These are phyloP conservation scores for Linnemannia elongata DNA, from an alignment of 192 early-diverging fungal genomes.

Conservation along the genomic window DNA sequence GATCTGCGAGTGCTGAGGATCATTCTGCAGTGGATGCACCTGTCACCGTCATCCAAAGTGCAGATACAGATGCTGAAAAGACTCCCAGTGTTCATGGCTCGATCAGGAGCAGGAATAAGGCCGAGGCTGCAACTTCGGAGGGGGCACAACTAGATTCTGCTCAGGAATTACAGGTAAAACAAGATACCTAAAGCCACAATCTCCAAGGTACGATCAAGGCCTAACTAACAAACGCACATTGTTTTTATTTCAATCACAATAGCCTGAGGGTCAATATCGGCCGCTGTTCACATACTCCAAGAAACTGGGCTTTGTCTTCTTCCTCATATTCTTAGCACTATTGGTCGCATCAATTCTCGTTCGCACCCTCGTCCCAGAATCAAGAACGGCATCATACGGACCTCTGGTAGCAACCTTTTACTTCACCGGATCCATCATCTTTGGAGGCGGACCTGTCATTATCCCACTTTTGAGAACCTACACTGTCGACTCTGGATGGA, in stretches of 20 bases:
- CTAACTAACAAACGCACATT: background rate
- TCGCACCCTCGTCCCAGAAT: slow-evolving; percentile 19
- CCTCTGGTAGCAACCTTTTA: slow-evolving; percentile 66
- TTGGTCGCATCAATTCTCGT: slow-evolving; percentile 65
- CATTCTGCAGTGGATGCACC: background rate
- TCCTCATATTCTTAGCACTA: slow-evolving; percentile 62
- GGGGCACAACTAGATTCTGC: background rate
- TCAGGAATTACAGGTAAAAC: background rate
- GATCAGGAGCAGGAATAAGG: slow-evolving; percentile 25
- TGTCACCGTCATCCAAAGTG: background rate
- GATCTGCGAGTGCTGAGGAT: background rate
- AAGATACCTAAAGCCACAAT: background rate
- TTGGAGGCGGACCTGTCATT: slow-evolving; percentile 77
- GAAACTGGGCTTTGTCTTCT: slow-evolving; percentile 54
- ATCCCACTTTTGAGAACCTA: slow-evolving; percentile 69
- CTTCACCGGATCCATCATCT: slow-evolving; percentile 71
- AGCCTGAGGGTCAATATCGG: background rate
- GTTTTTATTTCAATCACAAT: background rate
- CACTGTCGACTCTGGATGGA: slow-evolving; percentile 69
- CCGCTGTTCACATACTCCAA: slow-evolving; percentile 45
- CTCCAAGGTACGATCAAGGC: background rate
- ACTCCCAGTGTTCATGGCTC: slow-evolving; percentile 1
- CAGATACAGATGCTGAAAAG: background rate
- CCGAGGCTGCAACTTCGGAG: background rate
- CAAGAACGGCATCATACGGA: slow-evolving; percentile 31